These are phyloP conservation scores for Tagetes erecta DNA, from an alignment of 129 eudicot species.

Conservation along the genomic window DNA sequence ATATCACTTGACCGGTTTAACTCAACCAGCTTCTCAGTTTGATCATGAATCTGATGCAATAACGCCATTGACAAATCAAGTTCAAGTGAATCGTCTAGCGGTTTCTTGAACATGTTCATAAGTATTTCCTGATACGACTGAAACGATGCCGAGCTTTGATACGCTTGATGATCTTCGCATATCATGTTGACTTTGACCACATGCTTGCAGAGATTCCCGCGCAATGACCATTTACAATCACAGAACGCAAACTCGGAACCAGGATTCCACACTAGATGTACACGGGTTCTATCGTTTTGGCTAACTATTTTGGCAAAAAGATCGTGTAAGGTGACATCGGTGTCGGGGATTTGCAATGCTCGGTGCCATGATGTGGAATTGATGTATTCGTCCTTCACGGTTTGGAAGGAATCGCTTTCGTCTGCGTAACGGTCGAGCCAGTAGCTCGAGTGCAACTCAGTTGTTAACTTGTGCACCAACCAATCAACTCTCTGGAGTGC, in stretches of 20 bases:
- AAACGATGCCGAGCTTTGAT: constrained; percentile 59
- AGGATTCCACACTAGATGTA: constrained; percentile 78
- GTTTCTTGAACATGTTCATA: constrained; percentile 47
- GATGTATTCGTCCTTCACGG: constrained; percentile 79
- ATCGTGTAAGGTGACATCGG: constrained; percentile 51
- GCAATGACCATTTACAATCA: constrained; percentile 89
- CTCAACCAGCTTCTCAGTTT: constrained; percentile 70
- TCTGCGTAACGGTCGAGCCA: constrained; percentile 97
- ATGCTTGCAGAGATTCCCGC: constrained; percentile 94
- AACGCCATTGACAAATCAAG: constrained; percentile 75
- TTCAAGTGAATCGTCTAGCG: constrained; percentile 68
- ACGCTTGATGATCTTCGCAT: constrained; percentile 42
- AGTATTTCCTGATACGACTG: constrained; percentile 61
- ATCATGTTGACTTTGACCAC: constrained; percentile 87
- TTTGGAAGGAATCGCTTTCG: constrained; percentile 84
- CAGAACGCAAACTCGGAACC: constrained; percentile 95
- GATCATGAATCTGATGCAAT: constrained; percentile 75
- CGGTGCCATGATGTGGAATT: constrained; percentile 95
- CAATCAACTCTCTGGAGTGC: constrained; percentile 90
- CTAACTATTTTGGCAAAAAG: constrained; percentile 70
- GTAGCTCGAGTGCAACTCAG: constrained; percentile 86
- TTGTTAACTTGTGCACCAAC: constrained; percentile 88
- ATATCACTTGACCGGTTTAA: constrained; percentile 58
- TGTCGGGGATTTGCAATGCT: constrained; percentile 76
- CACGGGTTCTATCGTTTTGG: constrained; percentile 44